Evolutionary conservation across 208 protist species (phyloP), one percentile per base, ranked within the genome.

Genomic region (Leishmania gerbilli): DNA sequence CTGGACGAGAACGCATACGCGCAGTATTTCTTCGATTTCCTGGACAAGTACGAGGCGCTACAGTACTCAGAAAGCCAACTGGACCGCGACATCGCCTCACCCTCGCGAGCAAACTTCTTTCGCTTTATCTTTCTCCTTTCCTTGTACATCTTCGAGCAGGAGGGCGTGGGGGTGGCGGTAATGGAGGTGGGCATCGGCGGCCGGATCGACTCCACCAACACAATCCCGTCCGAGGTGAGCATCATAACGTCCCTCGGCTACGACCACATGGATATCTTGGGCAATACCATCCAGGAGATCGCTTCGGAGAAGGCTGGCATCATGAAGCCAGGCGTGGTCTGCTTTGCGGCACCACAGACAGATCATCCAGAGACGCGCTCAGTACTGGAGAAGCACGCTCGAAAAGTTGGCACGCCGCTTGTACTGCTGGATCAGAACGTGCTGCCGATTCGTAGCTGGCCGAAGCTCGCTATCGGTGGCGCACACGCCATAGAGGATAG

Each of bases 131-230:
- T 96, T 82, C 81, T 99, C 51, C 69, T 98, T 56, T 91, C 92
- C 6, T 80, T 98, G 37, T 84, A 92, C 79, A 88, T 95, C 34
- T 97, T 98, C 64, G 83, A 85, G 19, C 83, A 88, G 37, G 91
- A 97, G 80, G 86, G 88, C 55, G 93, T 98, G n/a, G 92, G 98
- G 65, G 93, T 98, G 27, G 92, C 89, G 37, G 91, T 99, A 45
- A 89, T 99, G 62, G 98, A 99, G 87, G 95, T 98, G 55, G 98
- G 98, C 27, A 86, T 99, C n/a, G 98, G 98, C 65, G 98, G 98
- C 34, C 83, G 92, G 65, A 84, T 96, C 53, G 98, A 99, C 87
- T 79, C 92, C 9, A 99, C 97, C 19, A 99, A 99, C 90, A 87
- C 98, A 0, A 84, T 99, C 27, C 84, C 84, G 1, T 80, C 92